Percentiles rank a stretch among this genome's conserved stretches.
Evolutionary conservation across 345 rosid species (phyloP).

Genomic region (Rhizophora apiculata): DNA sequence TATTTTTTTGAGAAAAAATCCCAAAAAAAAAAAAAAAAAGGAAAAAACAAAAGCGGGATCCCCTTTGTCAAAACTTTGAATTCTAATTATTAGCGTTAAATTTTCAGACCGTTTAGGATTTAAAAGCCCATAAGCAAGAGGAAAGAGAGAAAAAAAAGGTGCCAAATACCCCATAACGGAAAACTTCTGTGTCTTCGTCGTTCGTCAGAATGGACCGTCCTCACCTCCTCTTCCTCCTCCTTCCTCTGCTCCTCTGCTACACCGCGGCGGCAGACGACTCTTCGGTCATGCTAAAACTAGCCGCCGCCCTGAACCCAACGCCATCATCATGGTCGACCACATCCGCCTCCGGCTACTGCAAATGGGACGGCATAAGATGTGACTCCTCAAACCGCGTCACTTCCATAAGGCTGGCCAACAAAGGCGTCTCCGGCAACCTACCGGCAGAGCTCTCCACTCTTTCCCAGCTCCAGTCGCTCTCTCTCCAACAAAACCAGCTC

Average conservation of each 20-base stretch:
- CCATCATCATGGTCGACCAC: constrained; percentile 58
- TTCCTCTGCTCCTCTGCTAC: constrained; percentile 14
- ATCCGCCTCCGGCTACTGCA: constrained; percentile 38
- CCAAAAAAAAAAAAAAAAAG: no score
- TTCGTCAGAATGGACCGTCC: not conserved
- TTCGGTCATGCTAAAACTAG: constrained; percentile 40
- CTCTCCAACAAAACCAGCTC: constrained; percentile 50
- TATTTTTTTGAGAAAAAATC: no score
- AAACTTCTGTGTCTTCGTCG: not conserved
- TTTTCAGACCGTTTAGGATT: no score
- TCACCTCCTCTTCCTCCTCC: constrained; percentile 6
- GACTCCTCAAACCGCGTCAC: constrained; percentile 43
- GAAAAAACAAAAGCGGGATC: no score
- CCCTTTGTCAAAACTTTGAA: no score
- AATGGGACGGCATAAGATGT: constrained; percentile 56
- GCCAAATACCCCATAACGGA: no score
- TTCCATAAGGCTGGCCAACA: constrained; percentile 35
- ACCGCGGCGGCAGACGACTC: constrained; percentile 48
- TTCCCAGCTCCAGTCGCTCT: constrained; percentile 41
- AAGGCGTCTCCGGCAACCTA: constrained; percentile 42
- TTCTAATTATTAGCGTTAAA: no score
- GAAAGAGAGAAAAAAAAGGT: no score
- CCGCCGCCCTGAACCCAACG: constrained; percentile 39
- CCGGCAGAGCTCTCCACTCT: constrained; percentile 54
- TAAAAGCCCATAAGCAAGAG: no score